Evolutionary conservation across 768 basidiomycete species (phyloP), one percentile per base, ranked within the genome.

Genomic region (Leccinum sublutescens): DNA sequence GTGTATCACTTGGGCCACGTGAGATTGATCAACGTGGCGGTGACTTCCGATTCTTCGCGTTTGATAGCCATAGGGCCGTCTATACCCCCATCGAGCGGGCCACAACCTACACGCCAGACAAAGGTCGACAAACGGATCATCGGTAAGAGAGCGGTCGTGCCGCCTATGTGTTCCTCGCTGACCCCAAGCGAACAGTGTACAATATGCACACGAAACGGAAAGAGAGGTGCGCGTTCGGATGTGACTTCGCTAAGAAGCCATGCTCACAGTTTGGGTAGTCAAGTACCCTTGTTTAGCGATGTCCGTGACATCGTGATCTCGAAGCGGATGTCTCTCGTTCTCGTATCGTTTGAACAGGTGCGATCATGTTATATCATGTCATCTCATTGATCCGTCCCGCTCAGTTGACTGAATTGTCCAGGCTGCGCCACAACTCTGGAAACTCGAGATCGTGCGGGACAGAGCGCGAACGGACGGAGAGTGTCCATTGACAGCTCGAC

Each of bases 351-450:
- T 31, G 64, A 72, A 53, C 58, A 72, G 66, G 70, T 64, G 40
- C 9, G 63, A 31, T 15, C n/a, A 11, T 38, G 45, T 25, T 5
- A n/a, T 33, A 36, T 23, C 8, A 4, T 17, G 2, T 43, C 7
- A 12, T 67, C 7, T 27, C 11, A 5, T 48, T 25, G 12, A 15
- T 48, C 23, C 23, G 7, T 23, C 25, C 48, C 7, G 7, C 21
- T 23, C 21, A 25, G 49, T 17, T 27, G 14, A 29, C 14, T 4
- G 2, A 23, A 27, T 9, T 17, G n/a, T 34, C 10, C 25, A 89
- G 87, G 82, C 86, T 1, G 80, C 87, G 15, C 88, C 90, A 0
- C 88, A 91, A 68, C 77, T 91, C 2, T 91, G 88, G 88, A 85
- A 82, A 69, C 70, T 91, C 40, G 86, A 89, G 52, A 66, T 81